Conservation (phyloP, 2,329 filamentous ascomycete genomes). For the Venturia nashicola region DNA sequence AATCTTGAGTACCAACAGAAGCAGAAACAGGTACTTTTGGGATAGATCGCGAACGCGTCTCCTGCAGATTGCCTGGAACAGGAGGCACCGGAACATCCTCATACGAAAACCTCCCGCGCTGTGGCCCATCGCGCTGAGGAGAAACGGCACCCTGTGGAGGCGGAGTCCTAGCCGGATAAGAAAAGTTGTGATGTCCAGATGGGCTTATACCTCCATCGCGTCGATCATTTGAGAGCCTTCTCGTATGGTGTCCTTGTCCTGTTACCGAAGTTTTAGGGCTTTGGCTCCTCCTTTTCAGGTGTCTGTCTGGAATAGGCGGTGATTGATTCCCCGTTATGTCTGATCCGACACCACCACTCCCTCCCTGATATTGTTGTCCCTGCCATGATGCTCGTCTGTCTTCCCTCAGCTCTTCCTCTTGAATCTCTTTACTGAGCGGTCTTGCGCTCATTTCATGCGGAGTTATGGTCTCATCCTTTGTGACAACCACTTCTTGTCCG, state of each 20-base stretch:
- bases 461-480: neutral
- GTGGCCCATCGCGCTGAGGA: neutral
- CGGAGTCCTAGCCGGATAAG: conserved; percentile 5
- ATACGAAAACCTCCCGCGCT: neutral
- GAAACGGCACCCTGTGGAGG: neutral
- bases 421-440: neutral
- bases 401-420: neutral
- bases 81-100: neutral
- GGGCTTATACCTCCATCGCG: neutral
- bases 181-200: conserved; percentile 6
- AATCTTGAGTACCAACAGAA: neutral
- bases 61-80: neutral
- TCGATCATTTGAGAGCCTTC: neutral
- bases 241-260: neutral
- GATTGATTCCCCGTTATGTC: neutral
- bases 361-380: neutral
- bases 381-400: neutral
- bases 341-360: neutral
- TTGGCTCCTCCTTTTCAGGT: neutral
- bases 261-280: neutral
- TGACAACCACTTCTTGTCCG: conserved; percentile 6
- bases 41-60: neutral
- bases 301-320: neutral
- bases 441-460: neutral
- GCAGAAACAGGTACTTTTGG: neutral